A percentile compares a stretch with the other conserved stretches of the same genome.
These are phyloP conservation scores for Lichina pygmaea DNA, from an alignment of 495 filamentous ascomycete species.

Conservation along the genomic window DNA sequence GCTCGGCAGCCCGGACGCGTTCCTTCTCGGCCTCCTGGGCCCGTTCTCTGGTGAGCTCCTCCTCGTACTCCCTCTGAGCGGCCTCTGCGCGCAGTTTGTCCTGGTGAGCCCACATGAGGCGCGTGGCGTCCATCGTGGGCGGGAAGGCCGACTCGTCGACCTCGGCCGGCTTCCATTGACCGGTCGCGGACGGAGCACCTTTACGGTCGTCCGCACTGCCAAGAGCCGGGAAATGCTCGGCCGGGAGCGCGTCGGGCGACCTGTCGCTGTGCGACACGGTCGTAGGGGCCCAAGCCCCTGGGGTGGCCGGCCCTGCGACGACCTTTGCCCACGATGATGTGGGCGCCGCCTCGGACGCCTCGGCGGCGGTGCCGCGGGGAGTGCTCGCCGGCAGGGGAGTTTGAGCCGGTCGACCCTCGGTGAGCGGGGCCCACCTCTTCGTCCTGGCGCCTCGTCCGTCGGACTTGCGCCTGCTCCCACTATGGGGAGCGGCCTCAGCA, in stretches of 20 bases:
- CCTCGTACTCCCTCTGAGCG: not conserved
- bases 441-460: too few species aligned
- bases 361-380: too few species aligned
- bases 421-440: too few species aligned
- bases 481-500: too few species aligned
- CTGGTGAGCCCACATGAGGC: not conserved
- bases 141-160: not conserved
- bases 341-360: too few species aligned
- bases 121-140: not conserved
- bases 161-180: not conserved
- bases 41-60: not conserved
- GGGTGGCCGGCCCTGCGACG: too few species aligned
- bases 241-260: not conserved
- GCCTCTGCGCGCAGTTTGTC: not conserved
- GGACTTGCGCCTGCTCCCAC: too few species aligned
- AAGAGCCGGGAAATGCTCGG: not conserved
- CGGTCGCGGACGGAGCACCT: not conserved
- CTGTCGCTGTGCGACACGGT: too few species aligned
- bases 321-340: too few species aligned
- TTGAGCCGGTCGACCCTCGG: too few species aligned
- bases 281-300: too few species aligned
- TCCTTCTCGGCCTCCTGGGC: not conserved
- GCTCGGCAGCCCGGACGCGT: not conserved
- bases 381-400: too few species aligned
- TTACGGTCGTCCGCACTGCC: not conserved